Evolutionary conservation across 208 protist species (phyloP), one percentile per base, ranked within the genome.

Genomic region (Trypanosoma mega): DNA sequence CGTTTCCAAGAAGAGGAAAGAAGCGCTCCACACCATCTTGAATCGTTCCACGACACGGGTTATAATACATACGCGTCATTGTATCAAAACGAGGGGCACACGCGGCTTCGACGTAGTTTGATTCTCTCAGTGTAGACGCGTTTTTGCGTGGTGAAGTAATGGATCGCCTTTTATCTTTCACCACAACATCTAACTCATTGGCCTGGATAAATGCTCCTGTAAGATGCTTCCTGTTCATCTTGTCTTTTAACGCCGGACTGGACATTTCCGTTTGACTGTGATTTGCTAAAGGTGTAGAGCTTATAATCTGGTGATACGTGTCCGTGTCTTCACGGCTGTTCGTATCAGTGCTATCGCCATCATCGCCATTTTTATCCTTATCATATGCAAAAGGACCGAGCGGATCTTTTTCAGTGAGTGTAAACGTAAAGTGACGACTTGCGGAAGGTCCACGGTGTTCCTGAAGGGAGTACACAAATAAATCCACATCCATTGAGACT

Each of bases 1-100:
- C 65, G 63, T 82, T 86, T 51, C 80, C 80, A 44, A 82, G 60
- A 24, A 86, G 59, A 6, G 75, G 75, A 44, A 78, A 86, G 33
- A 72, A 27, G 20, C 68, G 21, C n/a, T 34, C 37, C 9, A 14
- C 30, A 31, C 16, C 14, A 47, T 24, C 14, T 24, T 33, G 53
- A 44, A 14, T 20, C 26, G 16, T 20, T 45, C 49, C 47, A 41
- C 71, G 63, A 36, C 79, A 86, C 31, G 74, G 79, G 9, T 57
- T 71, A 63, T 80, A 86, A 54, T 64, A 75, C 11, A 51, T 58
- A 16, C 71, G 68, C 0, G 72, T 60, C 2, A 86, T 65, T 16
- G 49, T 55, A 48, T 82, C 75, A 23, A 66, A 54, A 2, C 74
- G 66, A 18, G 79, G 67, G 45, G 45, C 26, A 67, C 79, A 86